phyloP scores from a whole-genome alignment of 192 early-diverging fungal species.

The Pilobolus umbonatus region DNA sequence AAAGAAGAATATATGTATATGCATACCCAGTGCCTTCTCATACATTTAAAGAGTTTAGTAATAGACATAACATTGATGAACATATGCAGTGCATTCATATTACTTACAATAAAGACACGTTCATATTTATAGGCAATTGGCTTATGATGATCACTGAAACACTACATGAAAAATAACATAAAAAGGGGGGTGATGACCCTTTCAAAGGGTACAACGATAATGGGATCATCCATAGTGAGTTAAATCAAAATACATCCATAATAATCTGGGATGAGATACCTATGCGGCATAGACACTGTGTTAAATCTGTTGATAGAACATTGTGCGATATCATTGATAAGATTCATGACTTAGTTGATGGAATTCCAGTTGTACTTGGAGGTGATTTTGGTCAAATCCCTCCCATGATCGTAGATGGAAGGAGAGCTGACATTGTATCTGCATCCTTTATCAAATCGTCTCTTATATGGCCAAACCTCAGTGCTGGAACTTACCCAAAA shows the following conservation, averaged over 20 bases:
- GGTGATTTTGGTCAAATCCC: slow-evolving; percentile 3
- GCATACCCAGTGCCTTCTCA: too few relatives aligned
- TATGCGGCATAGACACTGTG: neutral
- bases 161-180: too few relatives aligned
- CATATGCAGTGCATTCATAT: too few relatives aligned
- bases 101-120: too few relatives aligned
- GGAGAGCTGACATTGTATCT: neutral
- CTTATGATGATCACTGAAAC: too few relatives aligned
- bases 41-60: too few relatives aligned
- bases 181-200: too few relatives aligned
- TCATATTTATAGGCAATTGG: too few relatives aligned
- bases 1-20: too few relatives aligned
- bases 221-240: too few relatives aligned
- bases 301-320: neutral
- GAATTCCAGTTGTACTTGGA: neutral
- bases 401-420: neutral
- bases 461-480: neutral
- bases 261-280: slow-evolving; percentile 12
- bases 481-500: neutral
- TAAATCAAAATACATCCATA: neutral
- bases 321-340: neutral
- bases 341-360: neutral
- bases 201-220: too few relatives aligned
- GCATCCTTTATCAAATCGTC: neutral
- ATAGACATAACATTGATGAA: too few relatives aligned